Percentiles rank a stretch among this genome's conserved stretches.
These are phyloP conservation scores for Deuterostichococcus epilithicus DNA, from an alignment of 139 green algal genomes.

Conservation along the genomic window DNA sequence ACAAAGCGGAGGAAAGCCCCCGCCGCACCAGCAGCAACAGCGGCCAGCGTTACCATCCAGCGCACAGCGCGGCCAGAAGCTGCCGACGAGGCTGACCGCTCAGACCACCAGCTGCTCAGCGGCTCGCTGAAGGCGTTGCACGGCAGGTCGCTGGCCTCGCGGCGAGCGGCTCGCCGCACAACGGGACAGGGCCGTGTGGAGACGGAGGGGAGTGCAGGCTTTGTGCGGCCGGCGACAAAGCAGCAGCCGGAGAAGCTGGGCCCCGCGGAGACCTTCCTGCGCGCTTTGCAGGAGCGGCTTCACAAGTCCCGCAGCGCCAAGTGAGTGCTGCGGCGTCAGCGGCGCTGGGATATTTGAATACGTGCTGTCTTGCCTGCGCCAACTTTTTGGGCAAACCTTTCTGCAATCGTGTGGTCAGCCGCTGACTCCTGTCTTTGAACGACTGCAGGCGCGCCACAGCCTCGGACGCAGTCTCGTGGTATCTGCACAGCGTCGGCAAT, in stretches of 20 bases:
- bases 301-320: not conserved
- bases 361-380: not conserved
- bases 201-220: no score
- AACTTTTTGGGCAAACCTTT: not conserved
- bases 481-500: slow-evolving; percentile 12
- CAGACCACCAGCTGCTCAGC: not conserved
- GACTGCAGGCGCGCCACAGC: not conserved
- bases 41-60: no score
- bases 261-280: not conserved
- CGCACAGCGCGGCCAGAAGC: no score
- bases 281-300: not conserved
- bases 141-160: not conserved
- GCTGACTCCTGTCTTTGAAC: not conserved
- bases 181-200: not conserved
- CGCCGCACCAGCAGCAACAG: not conserved
- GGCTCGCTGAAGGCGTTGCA: not conserved
- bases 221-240: not conserved
- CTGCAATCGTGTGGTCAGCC: no score
- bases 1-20: not conserved
- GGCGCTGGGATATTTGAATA: not conserved
- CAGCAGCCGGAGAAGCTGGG: not conserved
- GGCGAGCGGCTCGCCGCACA: no score
- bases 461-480: not conserved
- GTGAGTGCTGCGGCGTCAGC: not conserved
- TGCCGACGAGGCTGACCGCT: not conserved